Conservation (phyloP, 2,329 filamentous ascomycete genomes). For the Penicillium corylophilum region DNA sequence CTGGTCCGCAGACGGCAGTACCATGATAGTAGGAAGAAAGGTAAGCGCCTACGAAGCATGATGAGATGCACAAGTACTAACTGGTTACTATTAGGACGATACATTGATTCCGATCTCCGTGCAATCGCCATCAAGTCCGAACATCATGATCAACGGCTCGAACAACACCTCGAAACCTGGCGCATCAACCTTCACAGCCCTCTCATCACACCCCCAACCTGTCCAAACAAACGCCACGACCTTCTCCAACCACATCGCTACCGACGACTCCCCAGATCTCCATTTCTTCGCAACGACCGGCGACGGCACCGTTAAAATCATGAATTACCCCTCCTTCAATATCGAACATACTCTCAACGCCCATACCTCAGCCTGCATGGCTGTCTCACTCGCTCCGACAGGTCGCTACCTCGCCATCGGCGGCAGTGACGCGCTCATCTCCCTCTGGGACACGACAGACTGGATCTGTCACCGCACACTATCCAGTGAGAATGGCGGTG, state of each 20-base stretch:
- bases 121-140: slow-evolving; percentile 40
- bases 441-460: slow-evolving; percentile 52
- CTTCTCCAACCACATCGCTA: slow-evolving; percentile 46
- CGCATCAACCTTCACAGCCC: slow-evolving; percentile 37
- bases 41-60: slow-evolving; percentile 24
- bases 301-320: slow-evolving; percentile 50
- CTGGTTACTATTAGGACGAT: slow-evolving; percentile 40
- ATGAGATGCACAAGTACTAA: background rate
- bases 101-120: slow-evolving; percentile 48
- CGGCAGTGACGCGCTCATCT: slow-evolving; percentile 50
- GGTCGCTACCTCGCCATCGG: slow-evolving; percentile 51
- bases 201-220: slow-evolving; percentile 45
- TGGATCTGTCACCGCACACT: slow-evolving; percentile 52
- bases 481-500: slow-evolving; percentile 45
- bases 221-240: slow-evolving; percentile 51
- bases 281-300: slow-evolving; percentile 50
- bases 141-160: slow-evolving; percentile 22
- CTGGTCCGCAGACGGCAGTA: slow-evolving; percentile 50
- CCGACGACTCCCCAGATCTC: slow-evolving; percentile 35
- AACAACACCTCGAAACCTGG: slow-evolving; percentile 15
- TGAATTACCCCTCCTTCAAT: slow-evolving; percentile 48
- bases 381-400: slow-evolving; percentile 47
- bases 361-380: slow-evolving; percentile 50
- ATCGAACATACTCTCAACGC: slow-evolving; percentile 48
- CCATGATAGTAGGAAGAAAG: slow-evolving; percentile 49